Conservation (phyloP, 2,329 filamentous ascomycete species). For the Colletotrichum acutatum region DNA sequence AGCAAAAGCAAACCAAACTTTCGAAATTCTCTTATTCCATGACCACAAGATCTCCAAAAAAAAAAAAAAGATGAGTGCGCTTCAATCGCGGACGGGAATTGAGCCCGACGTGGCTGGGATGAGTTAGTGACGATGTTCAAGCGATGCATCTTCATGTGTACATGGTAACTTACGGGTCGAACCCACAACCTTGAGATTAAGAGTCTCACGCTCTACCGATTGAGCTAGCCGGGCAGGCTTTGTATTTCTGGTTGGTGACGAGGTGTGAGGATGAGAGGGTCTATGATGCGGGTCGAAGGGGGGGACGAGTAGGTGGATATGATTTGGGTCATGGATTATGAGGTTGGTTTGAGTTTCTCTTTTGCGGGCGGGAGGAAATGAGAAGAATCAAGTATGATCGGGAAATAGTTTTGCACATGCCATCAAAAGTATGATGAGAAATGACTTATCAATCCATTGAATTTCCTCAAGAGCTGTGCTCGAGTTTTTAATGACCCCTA, state of each 20-base stretch:
- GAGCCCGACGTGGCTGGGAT: conserved; percentile 27
- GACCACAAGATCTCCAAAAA: background rate
- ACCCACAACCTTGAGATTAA: conserved; percentile 70
- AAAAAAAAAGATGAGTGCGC: background rate
- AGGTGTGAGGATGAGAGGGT: background rate
- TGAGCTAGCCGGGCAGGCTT: conserved; percentile 67
- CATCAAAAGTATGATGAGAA: too few relatives aligned
- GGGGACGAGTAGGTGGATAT: background rate
- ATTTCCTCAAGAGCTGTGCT: background rate
- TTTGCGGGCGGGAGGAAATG: too few relatives aligned
- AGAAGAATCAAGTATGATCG: too few relatives aligned
- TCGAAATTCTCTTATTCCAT: too few relatives aligned
- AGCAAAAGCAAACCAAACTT: too few relatives aligned
- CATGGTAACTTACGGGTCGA: conserved; percentile 48
- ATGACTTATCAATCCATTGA: background rate
- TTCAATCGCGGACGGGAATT: conserved; percentile 29
- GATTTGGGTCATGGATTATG: too few relatives aligned
- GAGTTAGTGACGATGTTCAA: background rate
- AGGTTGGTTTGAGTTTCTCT: too few relatives aligned
- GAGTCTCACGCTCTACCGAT: conserved; percentile 81
- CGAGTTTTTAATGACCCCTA: background rate
- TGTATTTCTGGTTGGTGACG: background rate
- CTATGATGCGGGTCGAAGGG: background rate
- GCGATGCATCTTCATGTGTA: background rate
- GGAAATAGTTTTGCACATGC: too few relatives aligned